Base-by-base conservation (phyloP, 2,329 filamentous ascomycete genomes). In the Nemania serpens region DNA sequence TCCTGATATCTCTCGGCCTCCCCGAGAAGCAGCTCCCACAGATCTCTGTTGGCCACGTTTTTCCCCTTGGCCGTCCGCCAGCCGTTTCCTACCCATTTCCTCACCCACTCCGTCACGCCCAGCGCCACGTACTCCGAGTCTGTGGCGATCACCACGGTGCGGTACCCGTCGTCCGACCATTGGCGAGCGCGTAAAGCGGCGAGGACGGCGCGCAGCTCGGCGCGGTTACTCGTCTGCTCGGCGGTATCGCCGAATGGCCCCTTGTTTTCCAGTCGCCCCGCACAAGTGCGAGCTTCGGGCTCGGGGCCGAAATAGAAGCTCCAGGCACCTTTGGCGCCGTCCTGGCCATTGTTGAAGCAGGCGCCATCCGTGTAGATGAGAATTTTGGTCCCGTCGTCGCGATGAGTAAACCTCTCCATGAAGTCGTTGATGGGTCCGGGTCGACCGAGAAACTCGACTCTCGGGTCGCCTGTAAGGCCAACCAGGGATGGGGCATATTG, bases 171-270 rank as follows among this genome's bases (percentile, higher is more conserved):
- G 4, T 66, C 72, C 0, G 18, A 15, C 82, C 81, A 84, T 63
- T 70, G 12, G 1, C 75, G 71, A 64, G 75, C 78, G 20, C 77
- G 73, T 29, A 85, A 74, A 3, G 79, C 84, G 6, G 76, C 80
- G 46, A 84, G 78, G 7, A 79, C 81, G 9, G 82, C 83, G 15
- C 82, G 82, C 10, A 87, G 77, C 69, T 85, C 81, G 4, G 84
- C 84, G 2, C 83, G 76, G 65, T 84, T 82, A 73, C 77, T 84
- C n/a, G 76, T 84, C 61, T 81, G 78, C 7, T 63, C 49, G 41
- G 69, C 58, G 0, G 51, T 9, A 25, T 76, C 69, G 15, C 76
- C 78, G 51, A 69, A 77, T 3, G 79, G 79, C 0, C 81, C 80
- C 54, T 72, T 55, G 3, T 63, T 68, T 67, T 84, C 81, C 3